A percentile compares a stretch with the other conserved stretches of the same genome.
These are phyloP conservation scores for Aureobasidium sp. DNA, from an alignment of 2,329 filamentous ascomycete genomes.

Conservation along the genomic window DNA sequence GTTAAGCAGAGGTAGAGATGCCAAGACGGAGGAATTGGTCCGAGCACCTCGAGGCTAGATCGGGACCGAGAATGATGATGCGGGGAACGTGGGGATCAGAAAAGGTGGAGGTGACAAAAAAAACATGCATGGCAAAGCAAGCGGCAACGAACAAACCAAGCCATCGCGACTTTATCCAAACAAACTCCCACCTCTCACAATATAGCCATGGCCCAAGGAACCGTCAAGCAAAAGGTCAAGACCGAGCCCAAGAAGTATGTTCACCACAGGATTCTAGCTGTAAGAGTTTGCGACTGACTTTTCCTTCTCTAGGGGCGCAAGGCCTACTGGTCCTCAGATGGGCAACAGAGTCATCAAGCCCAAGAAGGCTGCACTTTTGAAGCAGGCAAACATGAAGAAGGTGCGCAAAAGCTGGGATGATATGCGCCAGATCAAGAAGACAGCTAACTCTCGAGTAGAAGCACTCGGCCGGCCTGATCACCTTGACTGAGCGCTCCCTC, in stretches of 20 bases:
- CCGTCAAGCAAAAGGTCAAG: conserved; percentile 16
- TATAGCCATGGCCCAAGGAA: conserved; percentile 19
- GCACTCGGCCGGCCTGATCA: conserved; percentile 54
- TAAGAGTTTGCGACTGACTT: not conserved
- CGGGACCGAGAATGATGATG: no score
- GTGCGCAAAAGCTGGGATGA: conserved; percentile 28
- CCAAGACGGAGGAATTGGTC: not conserved
- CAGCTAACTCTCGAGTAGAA: conserved; percentile 37
- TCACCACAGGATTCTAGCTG: not conserved
- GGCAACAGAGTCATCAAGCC: conserved; percentile 59
- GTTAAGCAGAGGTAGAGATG: not conserved
- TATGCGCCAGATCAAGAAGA: not conserved
- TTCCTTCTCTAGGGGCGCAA: not conserved
- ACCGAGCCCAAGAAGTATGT: conserved; percentile 18
- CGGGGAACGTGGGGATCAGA: not conserved
- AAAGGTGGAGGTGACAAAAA: not conserved
- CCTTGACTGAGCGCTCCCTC: conserved; percentile 60
- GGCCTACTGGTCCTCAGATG: conserved; percentile 23
- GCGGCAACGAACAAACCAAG: not conserved
- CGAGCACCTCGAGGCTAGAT: no score
- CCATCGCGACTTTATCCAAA: conserved; percentile 5
- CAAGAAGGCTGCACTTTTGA: conserved; percentile 55
- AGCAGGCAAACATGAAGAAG: conserved; percentile 57
- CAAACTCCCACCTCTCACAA: not conserved
- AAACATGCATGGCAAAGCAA: conserved; percentile 3